These are phyloP conservation scores for Naganishia albida DNA, from an alignment of 1,284 basidiomycete species.

Conservation along the genomic window DNA sequence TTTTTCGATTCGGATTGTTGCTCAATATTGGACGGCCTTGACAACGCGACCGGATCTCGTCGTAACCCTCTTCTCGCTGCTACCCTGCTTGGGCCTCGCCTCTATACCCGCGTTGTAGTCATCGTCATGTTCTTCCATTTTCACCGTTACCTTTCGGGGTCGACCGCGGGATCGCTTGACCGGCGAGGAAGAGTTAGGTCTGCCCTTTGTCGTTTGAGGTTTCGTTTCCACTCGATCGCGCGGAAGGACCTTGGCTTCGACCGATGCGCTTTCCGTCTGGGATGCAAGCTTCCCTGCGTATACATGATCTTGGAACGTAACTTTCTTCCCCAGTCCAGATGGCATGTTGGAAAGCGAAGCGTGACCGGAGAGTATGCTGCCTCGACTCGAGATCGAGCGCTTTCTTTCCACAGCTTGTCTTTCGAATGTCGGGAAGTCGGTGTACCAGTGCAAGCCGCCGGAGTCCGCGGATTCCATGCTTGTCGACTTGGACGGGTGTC, in stretches of 20 bases:
- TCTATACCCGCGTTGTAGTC: not conserved
- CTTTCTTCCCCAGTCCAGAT: not conserved
- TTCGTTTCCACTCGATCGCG: not conserved
- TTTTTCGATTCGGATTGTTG: not conserved
- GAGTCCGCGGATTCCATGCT: not conserved
- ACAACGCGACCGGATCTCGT: constrained; percentile 16
- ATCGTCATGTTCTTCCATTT: not conserved
- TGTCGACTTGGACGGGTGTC: not conserved
- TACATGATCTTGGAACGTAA: not conserved
- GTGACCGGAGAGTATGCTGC: not conserved
- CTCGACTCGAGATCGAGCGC: not conserved
- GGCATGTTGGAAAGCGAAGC: constrained; percentile 12
- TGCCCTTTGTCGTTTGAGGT: not conserved
- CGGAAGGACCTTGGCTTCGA: not conserved
- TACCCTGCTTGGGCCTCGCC: not conserved
- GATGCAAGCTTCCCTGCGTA: not conserved
- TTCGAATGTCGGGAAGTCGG: constrained; percentile 16
- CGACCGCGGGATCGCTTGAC: constrained; percentile 4
- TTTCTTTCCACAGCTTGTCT: constrained; percentile 2
- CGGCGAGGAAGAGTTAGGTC: not conserved
- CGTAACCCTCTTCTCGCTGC: not conserved
- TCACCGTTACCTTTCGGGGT: constrained; percentile 6
- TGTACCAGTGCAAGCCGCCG: not conserved
- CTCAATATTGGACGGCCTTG: constrained; percentile 13
- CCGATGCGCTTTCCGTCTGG: not conserved